Evolutionary conservation across 129 eudicot species (phyloP), one percentile per base, ranked within the genome.

Genomic region (Deinandra increscens): DNA sequence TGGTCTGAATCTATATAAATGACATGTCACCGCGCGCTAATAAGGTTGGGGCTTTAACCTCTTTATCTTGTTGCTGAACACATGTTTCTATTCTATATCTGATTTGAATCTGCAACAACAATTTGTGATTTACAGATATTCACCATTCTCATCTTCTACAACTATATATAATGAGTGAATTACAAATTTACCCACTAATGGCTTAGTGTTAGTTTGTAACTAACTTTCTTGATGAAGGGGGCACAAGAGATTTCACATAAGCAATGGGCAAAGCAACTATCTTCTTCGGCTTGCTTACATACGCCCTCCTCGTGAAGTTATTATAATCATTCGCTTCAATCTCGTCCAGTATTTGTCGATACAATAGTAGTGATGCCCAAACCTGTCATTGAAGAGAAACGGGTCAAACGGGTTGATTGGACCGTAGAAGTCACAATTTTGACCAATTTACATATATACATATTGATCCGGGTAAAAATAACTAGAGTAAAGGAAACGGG

Each of bases 311-410:
- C 15, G 97, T 93, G 84, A 93, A 93, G 74, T 89, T 93, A 72
- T 93, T 89, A 73, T 89, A 93, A 73, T 89, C 99, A 33, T 93
- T 93, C 0, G 95, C 97, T 83, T 93, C 97, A 43, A 93, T 93
- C 78, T 93, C 97, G 54, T 93, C 99, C 54, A 93, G 33, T 77
- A 93, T 93, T 60, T 93, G 85, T 0, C 95, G 87, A 66, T 93
- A 93, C 67, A 89, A 71, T 56, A 89, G 71, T 86, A 93, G 53
- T 15, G 99, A 89, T 60, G 99, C 99, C 99, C 95, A 89, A 45
- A 93, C 99, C 98, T 93, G 42, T 0, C 18, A 61, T 69, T 41
- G 41, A 33, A 7, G 7, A 73, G 55, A 14, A 15, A 13, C 34
- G 12, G 4, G 23, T 29, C 18, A 3, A 56, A 56, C 0, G 39